Evolutionary conservation across 805 yeast genomes (phyloP).

Genomic region (Candida boidinii): DNA sequence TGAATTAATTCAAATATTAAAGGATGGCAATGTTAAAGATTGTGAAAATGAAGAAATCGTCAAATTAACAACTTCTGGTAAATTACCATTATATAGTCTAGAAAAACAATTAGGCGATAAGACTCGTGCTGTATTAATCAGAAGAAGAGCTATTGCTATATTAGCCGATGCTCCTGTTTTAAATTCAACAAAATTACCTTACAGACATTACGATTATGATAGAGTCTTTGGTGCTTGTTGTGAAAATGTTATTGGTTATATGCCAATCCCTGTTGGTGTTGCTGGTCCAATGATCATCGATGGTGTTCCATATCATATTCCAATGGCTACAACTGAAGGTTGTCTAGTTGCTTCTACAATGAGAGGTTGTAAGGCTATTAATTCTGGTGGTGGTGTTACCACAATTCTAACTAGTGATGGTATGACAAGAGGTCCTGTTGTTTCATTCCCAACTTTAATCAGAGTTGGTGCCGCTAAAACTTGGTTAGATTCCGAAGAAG

Average conservation of each 20-base stretch:
- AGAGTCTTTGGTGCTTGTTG: slow-evolving; percentile 98
- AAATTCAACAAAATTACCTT: slow-evolving; percentile 67
- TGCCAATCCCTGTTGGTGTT: slow-evolving; percentile 96
- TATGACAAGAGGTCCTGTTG: slow-evolving; percentile 99
- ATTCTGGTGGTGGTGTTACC: slow-evolving; percentile 92
- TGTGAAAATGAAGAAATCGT: slow-evolving; percentile 70
- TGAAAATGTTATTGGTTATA: slow-evolving; percentile 93
- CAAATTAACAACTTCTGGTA: slow-evolving; percentile 60
- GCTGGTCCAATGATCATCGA: slow-evolving; percentile 96
- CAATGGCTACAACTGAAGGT: slow-evolving; percentile 99
- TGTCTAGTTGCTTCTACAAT: slow-evolving; percentile 96
- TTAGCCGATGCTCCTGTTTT: slow-evolving; percentile 77
- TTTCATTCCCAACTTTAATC: slow-evolving; percentile 68
- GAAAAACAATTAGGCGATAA: slow-evolving; percentile 88
- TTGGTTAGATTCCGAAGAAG: slow-evolving; percentile 95
- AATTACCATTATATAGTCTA: slow-evolving; percentile 85
- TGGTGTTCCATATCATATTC: slow-evolving; percentile 81
- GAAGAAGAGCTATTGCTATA: slow-evolving; percentile 86
- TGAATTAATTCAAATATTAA: slow-evolving; percentile 51
- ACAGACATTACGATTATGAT: slow-evolving; percentile 77
- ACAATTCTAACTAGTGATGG: slow-evolving; percentile 94
- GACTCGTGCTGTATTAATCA: slow-evolving; percentile 86
- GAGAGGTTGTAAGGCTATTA: slow-evolving; percentile 98
- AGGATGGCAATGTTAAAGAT: slow-evolving; percentile 61
- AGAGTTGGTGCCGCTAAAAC: slow-evolving; percentile 93